phyloP scores from a whole-genome alignment of 2,329 filamentous ascomycete species.

The Ascochyta clinopodiicola region DNA sequence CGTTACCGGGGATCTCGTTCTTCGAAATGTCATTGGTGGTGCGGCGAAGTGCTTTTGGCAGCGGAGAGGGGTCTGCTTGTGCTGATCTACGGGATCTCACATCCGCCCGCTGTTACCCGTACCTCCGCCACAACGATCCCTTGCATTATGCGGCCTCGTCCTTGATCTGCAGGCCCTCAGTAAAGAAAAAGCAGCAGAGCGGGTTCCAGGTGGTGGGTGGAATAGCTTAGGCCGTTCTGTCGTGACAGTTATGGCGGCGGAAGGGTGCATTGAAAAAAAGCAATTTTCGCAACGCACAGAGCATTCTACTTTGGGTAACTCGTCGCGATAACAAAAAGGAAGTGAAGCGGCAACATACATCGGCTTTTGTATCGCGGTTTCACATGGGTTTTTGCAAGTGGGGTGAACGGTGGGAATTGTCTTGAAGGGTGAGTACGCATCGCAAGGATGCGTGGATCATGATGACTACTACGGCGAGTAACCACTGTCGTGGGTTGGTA shows the following conservation, averaged over 20 bases:
- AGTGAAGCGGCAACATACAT: constrained; percentile 1
- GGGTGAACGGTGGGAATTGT: background rate
- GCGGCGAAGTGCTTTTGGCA: background rate
- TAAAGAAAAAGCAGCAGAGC: background rate
- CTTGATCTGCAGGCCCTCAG: background rate
- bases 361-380: constrained; percentile 3
- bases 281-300: background rate
- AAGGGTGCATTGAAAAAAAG: background rate
- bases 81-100: background rate
- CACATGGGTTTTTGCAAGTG: background rate
- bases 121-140: constrained; percentile 6
- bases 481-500: background rate
- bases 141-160: background rate
- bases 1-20: background rate
- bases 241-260: background rate
- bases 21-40: background rate
- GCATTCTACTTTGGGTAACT: background rate
- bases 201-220: constrained; percentile 1
- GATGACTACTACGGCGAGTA: background rate
- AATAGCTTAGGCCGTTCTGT: constrained; percentile 1
- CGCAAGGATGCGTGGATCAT: background rate
- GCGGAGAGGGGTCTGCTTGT: background rate
- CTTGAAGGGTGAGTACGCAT: background rate
- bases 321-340: background rate
- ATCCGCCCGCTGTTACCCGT: constrained; percentile 1